These are phyloP conservation scores for Albugo candida DNA, from an alignment of 352 stramenopile genomes.

Conservation along the genomic window DNA sequence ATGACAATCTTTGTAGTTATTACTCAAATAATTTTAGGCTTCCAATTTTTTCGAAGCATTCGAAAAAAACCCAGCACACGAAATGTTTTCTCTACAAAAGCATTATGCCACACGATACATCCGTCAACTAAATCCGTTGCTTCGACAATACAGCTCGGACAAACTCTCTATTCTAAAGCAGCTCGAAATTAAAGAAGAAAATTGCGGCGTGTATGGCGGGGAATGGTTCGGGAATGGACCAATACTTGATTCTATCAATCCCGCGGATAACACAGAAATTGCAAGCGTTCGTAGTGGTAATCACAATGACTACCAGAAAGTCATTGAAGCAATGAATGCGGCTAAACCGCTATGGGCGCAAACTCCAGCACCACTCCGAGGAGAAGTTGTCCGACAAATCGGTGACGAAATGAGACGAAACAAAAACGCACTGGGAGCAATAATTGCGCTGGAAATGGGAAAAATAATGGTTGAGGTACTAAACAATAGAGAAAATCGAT, in stretches of 20 bases:
- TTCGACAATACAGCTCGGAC: not conserved
- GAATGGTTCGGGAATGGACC: slow-evolving; percentile 73
- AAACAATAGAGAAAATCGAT: not conserved
- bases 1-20: no score
- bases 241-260: slow-evolving; percentile 70
- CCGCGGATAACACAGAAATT: slow-evolving; percentile 64
- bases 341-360: slow-evolving; percentile 73
- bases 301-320: slow-evolving; percentile 66
- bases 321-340: slow-evolving; percentile 60
- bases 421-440: slow-evolving; percentile 72
- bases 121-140: no score
- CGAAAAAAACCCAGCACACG: no score
- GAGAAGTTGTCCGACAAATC: slow-evolving; percentile 86
- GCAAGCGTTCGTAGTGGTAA: slow-evolving; percentile 65
- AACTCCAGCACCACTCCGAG: slow-evolving; percentile 67
- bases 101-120: no score
- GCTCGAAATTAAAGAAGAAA: slow-evolving; percentile 63
- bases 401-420: slow-evolving; percentile 77
- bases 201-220: slow-evolving; percentile 71
- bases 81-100: no score
- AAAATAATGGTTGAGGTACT: slow-evolving; percentile 81
- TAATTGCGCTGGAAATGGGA: slow-evolving; percentile 86
- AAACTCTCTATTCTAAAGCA: slow-evolving; percentile 65
- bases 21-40: no score
- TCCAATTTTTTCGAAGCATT: no score